Evolutionary conservation across 495 filamentous ascomycete species (phyloP), one percentile per base, ranked within the genome.

Genomic region (Haplographium delicatum): DNA sequence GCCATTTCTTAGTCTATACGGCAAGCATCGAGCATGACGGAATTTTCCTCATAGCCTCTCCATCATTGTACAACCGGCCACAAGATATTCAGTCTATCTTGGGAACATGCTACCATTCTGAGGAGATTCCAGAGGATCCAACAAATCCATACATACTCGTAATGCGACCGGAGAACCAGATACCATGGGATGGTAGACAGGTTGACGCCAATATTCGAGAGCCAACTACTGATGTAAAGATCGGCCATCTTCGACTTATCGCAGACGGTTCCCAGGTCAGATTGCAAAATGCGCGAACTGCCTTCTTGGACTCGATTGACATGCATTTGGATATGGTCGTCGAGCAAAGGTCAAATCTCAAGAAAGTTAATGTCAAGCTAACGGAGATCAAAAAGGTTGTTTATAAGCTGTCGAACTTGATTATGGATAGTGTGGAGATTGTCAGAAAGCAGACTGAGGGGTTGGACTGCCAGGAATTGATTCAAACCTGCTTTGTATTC

Each of bases 401-500:
- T 23, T 97, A 94, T 74, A 94, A 93, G 66, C 73, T 98, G 27
- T 96, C 89, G n/a, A 96, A 96, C 69, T 86, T 91, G 9, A 97
- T 97, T 65, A 97, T 98, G 94, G 91, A 97, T 62, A 96, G 91
- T 60, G 93, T 98, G 47, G 89, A 91, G 57, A 85, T 86, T 44
- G 91, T 97, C 52, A 77, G 91, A 44, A 78, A 83, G 50, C 91
- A 97, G 67, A 89, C 89, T 16, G 75, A 78, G 50, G 86, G 82
- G 1, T 75, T 95, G 38, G 87, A 94, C 48, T 96, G 91, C 61
- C 90, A 95, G 53, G 93, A 98, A 57, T 75, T 98, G 22, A 89
- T 98, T 54, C 93, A 98, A 62, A 95, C 90, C n/a, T 98, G 91
- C 68, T 98, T 97, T 65, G 89, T 93, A 34, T 98, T 97, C 58